Percentiles rank a stretch among this genome's conserved stretches.
phyloP scores from a whole-genome alignment of 108 stramenopile species.

The Ochromonas danica region DNA sequence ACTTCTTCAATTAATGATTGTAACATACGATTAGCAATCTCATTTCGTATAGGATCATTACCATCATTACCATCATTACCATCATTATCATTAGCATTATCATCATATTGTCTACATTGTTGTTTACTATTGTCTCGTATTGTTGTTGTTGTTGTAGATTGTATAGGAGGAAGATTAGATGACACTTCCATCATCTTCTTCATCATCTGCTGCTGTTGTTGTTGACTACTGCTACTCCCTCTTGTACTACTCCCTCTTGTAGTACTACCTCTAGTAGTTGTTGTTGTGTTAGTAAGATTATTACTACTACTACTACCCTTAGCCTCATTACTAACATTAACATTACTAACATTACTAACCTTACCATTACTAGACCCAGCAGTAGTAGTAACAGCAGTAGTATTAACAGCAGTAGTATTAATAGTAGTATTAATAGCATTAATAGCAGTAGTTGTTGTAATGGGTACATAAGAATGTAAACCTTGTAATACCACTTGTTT shows the following conservation, averaged over 20 bases:
- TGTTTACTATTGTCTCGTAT: not conserved
- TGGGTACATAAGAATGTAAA: too few species aligned
- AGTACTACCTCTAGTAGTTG: too few species aligned
- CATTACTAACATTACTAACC: not conserved
- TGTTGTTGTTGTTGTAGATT: too few species aligned
- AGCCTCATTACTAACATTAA: not conserved
- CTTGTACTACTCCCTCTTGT: too few species aligned
- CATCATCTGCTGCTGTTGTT: too few species aligned
- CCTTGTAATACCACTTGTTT: too few species aligned
- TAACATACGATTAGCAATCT: not conserved
- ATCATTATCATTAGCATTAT: conserved; percentile 25
- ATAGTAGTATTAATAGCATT: not conserved
- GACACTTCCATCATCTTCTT: not conserved
- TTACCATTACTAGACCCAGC: not conserved
- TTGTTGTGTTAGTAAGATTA: too few species aligned
- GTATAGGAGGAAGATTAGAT: too few species aligned
- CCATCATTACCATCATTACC: not conserved
- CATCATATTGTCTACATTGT: not conserved
- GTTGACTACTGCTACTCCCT: too few species aligned
- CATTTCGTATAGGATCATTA: not conserved
- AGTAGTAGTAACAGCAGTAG: not conserved
- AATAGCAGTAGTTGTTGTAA: not conserved
- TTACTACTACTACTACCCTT: not conserved
- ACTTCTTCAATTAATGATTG: not conserved
- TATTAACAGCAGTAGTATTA: not conserved